Base-by-base conservation (phyloP, 2,329 filamentous ascomycete species). In the Aspergillus sp. region DNA sequence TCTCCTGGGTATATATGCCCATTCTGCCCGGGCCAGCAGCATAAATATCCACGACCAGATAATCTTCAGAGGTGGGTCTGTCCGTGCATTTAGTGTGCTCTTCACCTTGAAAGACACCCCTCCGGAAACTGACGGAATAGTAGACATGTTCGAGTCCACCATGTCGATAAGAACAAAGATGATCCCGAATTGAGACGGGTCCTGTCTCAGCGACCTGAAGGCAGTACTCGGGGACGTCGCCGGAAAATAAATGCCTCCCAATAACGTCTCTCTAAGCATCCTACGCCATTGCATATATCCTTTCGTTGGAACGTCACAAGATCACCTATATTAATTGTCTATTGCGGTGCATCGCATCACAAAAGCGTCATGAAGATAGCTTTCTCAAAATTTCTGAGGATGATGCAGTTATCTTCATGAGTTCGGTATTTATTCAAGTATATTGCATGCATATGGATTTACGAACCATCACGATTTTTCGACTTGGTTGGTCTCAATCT, bases 1-100 rank as follows among this genome's bases (percentile, higher is more conserved):
- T 94, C 88, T 5, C 93, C 93, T 1, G 91, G 91, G 50, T 98
- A 97, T 60, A 83, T 95, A 29, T 98, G 93, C 65, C 93, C 93
- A 0, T 97, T 96, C 63, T 98, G 93, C 65, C 86, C 88, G 1
- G 89, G 95, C 60, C 79, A 89, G 55, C 89, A 96, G 64, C 91
- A 96, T 66, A 90, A 86, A 63, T 97, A 97, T 65, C 93, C 93
- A 4, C 78, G 93, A 56, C 93, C 93, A 32, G 93, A 98, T 66
- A 97, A 97, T 73, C 72, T 98, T 47, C 91, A 96, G 73, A 82
- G 91, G 88, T 94, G 75, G 54, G 78, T 64, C 53, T 19, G 19
- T 47, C 19, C 19, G 34, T 48, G 5, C 27, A 34, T 19, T 19
- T 19, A 19, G 19, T 19, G 19, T 19, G 19, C 19, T 19, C 19